Evolutionary conservation across 192 early-diverging fungal species (phyloP), one percentile per base, ranked within the genome.

Genomic region (Coemansia sp.): DNA sequence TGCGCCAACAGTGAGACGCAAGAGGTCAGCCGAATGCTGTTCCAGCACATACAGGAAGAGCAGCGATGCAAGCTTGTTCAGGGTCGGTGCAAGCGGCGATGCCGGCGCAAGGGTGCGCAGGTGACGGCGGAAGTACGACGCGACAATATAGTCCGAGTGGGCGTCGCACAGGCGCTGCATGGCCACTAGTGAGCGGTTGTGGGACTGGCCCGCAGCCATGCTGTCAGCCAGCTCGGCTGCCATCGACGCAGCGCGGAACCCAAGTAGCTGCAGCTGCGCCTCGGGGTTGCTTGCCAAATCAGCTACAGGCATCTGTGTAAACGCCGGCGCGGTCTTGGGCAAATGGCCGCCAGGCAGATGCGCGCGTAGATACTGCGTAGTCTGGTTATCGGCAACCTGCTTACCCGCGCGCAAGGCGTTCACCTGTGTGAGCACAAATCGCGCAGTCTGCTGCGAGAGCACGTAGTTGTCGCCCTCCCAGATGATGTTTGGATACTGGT

Each of bases 401-500:
- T 83, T 84, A 48, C 14, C 83, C 2, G 77, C 71, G 12, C 83
- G 71, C 35, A 89, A 58, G n/a, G 72, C 76, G 51, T 84, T 85
- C 66, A 89, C 83, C 47, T 84, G 84, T 70, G 87, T 90, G 66
- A 92, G 58, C 25, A 95, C 79, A 73, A 90, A 93, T 38, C 91
- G 89, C 37, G 86, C 80, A 14, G 89, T 90, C 82, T 95, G 93
- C 73, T 93, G 93, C 5, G 90, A 89, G 62, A 95, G 69, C 19
- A 95, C 84, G 68, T 89, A 88, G 83, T 93, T 93, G 67, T 93
- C 91, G 51, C 91, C 91, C 71, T 93, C 91, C 88, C 87, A 91
- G 53, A 89, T 93, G 47, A 86, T 86, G 58, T 90, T 90, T 14
- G 89, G 89, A 24, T 87, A 82, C 51, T 85, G 83, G 66, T 93